phyloP scores from a whole-genome alignment of 306 rosid species.

The Bauhinia variegata region DNA sequence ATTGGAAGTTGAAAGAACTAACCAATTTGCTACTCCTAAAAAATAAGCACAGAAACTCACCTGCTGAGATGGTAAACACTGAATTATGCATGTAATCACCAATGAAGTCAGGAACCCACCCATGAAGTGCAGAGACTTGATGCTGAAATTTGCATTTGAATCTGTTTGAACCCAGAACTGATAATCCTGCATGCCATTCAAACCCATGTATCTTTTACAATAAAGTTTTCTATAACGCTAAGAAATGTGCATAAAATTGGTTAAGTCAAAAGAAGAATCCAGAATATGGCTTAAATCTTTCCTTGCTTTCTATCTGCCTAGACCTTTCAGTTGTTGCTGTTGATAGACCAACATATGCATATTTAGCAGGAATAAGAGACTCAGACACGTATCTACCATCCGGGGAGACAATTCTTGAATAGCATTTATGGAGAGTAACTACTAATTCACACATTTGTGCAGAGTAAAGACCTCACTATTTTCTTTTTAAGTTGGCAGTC shows the following conservation, averaged over 20 bases:
- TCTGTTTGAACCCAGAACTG: conserved; percentile 56
- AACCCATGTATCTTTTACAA: too few relatives aligned
- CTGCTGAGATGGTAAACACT: conserved; percentile 26
- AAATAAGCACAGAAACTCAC: conserved; percentile 16
- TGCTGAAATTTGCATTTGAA: conserved; percentile 31
- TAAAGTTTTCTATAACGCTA: too few relatives aligned
- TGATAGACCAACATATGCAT: conserved; percentile 50
- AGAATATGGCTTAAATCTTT: not conserved
- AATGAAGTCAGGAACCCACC: conserved; percentile 52
- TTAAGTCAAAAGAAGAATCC: too few relatives aligned
- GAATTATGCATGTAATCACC: conserved; percentile 38
- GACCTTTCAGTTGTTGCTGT: conserved; percentile 49
- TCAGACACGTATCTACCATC: conserved; percentile 45
- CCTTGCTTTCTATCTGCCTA: conserved; percentile 57
- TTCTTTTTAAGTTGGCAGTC: too few relatives aligned
- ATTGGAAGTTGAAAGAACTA: not conserved
- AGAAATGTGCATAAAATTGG: not conserved
- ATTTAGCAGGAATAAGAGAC: conserved; percentile 40
- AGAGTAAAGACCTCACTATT: too few relatives aligned
- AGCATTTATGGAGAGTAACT: too few relatives aligned
- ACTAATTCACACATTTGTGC: too few relatives aligned
- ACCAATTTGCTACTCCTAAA: not conserved
- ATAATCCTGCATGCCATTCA: conserved; percentile 33
- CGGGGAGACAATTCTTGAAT: too few relatives aligned
- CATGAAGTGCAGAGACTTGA: conserved; percentile 54